Percentiles rank a stretch among this genome's conserved stretches.
These are phyloP conservation scores for Yarrowia hollandica DNA, from an alignment of 805 yeast genomes.

Conservation along the genomic window DNA sequence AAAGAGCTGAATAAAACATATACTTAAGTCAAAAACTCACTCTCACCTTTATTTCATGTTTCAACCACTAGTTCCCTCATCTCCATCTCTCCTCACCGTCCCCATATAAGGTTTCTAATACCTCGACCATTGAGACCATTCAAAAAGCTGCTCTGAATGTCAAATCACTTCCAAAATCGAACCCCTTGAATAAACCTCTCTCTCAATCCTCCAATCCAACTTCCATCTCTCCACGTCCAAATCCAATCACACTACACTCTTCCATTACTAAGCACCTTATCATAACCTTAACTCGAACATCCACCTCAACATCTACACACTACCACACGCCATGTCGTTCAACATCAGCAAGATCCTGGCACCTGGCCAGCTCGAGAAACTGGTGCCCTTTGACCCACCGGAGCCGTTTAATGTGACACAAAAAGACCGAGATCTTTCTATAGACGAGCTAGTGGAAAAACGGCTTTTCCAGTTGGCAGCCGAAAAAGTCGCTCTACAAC, in stretches of 20 bases:
- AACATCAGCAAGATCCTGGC: conserved; percentile 22
- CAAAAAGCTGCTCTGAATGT: no score
- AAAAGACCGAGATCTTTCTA: neutral
- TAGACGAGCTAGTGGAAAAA: conserved; percentile 33
- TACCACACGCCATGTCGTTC: conserved; percentile 2
- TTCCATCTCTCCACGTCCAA: no score
- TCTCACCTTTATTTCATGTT: no score
- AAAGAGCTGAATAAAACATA: no score
- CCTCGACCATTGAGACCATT: no score
- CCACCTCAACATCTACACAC: neutral
- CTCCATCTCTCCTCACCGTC: no score
- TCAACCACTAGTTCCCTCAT: no score
- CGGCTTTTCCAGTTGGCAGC: conserved; percentile 38
- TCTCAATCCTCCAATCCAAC: no score
- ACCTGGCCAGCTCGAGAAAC: conserved; percentile 15
- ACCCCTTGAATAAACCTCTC: no score
- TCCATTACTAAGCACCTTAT: neutral
- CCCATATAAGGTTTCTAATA: no score
- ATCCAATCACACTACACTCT: neutral
- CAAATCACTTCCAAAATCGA: no score
- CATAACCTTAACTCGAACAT: neutral
- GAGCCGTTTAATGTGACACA: neutral
- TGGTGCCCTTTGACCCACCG: conserved; percentile 14
- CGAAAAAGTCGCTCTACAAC: conserved; percentile 32
- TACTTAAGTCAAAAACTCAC: no score